Conservation (phyloP, 768 basidiomycete species). For the Tylopilus rubrobrunneus region DNA sequence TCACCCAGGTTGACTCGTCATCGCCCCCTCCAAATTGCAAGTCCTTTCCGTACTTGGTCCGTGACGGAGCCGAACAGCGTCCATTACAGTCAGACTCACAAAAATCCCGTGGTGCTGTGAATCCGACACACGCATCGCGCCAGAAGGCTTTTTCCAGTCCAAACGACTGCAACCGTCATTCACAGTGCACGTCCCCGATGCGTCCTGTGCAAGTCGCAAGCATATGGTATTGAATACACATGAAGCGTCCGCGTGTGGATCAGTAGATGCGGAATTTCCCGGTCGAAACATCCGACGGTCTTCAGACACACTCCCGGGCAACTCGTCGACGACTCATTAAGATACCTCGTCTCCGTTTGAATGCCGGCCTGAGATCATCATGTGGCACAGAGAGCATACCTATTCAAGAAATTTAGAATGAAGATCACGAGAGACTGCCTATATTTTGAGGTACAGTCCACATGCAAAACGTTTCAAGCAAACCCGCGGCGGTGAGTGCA, state of each 20-base stretch:
- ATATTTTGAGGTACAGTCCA: not conserved
- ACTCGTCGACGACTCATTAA: not conserved
- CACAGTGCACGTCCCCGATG: not conserved
- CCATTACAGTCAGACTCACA: no score
- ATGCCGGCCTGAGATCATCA: not conserved
- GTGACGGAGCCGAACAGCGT: no score
- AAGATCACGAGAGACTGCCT: slow-evolving; percentile 1
- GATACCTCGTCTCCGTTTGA: not conserved
- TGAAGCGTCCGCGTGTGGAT: no score
- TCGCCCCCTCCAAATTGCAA: no score
- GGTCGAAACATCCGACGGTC: not conserved
- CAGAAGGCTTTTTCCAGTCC: not conserved
- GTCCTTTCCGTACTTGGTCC: no score
- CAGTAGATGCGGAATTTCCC: not conserved
- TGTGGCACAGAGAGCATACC: not conserved
- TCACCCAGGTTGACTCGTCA: not conserved
- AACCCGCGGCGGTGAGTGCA: not conserved
- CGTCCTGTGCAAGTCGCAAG: no score
- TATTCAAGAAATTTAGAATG: not conserved
- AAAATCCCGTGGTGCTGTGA: no score
- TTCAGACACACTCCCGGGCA: not conserved
- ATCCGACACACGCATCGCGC: no score
- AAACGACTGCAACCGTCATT: not conserved
- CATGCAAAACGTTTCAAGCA: not conserved
- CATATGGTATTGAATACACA: not conserved